Conservation (phyloP, 169 alveolate genomes). For the Theileria equi region DNA sequence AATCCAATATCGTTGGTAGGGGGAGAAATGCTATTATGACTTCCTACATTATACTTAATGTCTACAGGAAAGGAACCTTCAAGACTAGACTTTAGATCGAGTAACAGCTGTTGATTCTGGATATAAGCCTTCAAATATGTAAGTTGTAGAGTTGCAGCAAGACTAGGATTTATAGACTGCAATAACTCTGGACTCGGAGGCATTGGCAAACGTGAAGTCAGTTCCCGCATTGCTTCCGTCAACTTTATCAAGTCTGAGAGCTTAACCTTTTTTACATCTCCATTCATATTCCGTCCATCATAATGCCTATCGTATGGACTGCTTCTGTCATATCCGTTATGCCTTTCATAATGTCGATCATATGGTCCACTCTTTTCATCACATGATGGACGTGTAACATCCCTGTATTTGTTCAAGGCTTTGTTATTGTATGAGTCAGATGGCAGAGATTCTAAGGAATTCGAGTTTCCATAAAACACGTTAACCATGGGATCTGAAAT, state of each 20-base stretch:
- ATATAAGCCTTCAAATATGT: conserved; percentile 56
- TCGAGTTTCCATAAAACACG: no score
- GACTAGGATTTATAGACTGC: conserved; percentile 39
- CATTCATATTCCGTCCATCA: neutral
- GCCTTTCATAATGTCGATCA: neutral
- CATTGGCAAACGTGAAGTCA: conserved; percentile 41
- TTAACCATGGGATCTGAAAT: neutral
- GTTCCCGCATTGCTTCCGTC: conserved; percentile 50
- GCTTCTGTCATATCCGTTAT: neutral
- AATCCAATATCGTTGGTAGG: no score
- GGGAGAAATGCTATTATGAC: no score
- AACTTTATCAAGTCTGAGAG: conserved; percentile 19
- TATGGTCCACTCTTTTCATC: conserved; percentile 4
- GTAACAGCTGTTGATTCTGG: conserved; percentile 58
- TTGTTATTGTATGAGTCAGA: no score
- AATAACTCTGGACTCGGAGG: conserved; percentile 54
- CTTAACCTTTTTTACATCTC: neutral
- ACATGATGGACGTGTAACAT: neutral
- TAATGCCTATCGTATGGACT: neutral
- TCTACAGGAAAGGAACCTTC: no score
- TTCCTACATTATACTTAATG: no score
- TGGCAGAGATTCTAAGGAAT: no score
- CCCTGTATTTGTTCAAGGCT: neutral
- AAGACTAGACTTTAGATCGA: conserved; percentile 12
- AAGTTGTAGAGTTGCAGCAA: conserved; percentile 51